Evolutionary conservation across 352 stramenopile species (phyloP).

Genomic region (Lagenidium giganteum): DNA sequence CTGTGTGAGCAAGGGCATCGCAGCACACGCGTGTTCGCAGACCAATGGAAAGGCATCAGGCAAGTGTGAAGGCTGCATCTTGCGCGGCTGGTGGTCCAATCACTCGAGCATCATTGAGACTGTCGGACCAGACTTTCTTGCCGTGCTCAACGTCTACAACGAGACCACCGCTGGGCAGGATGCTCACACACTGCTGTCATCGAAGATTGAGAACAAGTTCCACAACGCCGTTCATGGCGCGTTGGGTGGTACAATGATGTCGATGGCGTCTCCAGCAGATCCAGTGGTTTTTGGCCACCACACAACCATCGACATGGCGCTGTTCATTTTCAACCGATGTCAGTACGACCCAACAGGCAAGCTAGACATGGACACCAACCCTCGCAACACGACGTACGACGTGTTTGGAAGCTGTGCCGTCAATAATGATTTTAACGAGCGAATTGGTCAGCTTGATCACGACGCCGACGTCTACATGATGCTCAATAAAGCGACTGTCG

Average conservation of each 20-base stretch:
- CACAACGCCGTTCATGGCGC: slow-evolving; percentile 1
- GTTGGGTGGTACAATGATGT: background rate
- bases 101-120: slow-evolving; percentile 10
- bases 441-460: no score
- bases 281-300: slow-evolving; percentile 1
- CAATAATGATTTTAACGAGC: slow-evolving; percentile 4
- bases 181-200: slow-evolving; percentile 3
- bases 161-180: slow-evolving; percentile 1
- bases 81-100: slow-evolving; percentile 14
- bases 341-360: background rate
- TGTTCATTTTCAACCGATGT: slow-evolving; percentile 2
- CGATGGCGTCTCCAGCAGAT: background rate
- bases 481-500: background rate
- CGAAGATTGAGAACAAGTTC: slow-evolving; percentile 11
- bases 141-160: slow-evolving; percentile 12
- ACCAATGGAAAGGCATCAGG: slow-evolving; percentile 9
- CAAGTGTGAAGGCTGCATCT: slow-evolving; percentile 9
- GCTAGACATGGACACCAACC: background rate
- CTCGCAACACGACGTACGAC: background rate
- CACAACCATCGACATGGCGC: background rate
- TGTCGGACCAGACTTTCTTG: slow-evolving; percentile 5
- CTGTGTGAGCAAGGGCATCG: slow-evolving; percentile 15
- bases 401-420: background rate
- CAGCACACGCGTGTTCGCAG: slow-evolving; percentile 13
- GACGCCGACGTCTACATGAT: background rate